Evolutionary conservation across 192 early-diverging fungal species (phyloP).

Genomic region (Pecoramyces ruminantium): DNA sequence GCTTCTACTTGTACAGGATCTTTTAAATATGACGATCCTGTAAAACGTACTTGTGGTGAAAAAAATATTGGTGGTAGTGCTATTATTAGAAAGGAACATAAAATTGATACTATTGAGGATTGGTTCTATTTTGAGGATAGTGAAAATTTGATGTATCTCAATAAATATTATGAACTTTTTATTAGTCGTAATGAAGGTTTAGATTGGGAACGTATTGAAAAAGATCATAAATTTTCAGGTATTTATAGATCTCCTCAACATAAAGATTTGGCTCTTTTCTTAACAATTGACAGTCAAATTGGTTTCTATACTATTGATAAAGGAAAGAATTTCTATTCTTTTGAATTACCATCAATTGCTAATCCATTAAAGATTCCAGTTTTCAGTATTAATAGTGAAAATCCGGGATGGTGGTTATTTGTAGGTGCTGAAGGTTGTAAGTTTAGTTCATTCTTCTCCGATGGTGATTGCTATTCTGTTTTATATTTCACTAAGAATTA

Average conservation of each 20-base stretch:
- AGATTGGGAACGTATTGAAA: not conserved
- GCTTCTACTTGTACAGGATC: slow-evolving; percentile 64
- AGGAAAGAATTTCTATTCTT: not conserved
- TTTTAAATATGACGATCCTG: slow-evolving; percentile 32
- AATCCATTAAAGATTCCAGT: not conserved
- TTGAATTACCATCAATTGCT: not conserved
- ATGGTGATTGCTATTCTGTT: not conserved
- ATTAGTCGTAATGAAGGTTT: not conserved
- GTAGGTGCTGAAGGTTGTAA: not conserved
- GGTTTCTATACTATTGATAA: not conserved
- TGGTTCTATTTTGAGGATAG: not conserved
- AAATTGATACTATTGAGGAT: not conserved
- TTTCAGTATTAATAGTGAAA: not conserved
- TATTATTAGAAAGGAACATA: not conserved
- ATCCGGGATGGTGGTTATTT: not conserved
- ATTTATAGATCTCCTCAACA: not conserved
- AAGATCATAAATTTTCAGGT: not conserved
- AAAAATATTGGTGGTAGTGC: not conserved
- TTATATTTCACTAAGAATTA: not conserved
- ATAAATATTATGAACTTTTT: not conserved
- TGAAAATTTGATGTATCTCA: not conserved
- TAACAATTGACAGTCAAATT: not conserved
- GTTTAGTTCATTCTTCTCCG: not conserved
- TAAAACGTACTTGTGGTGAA: slow-evolving; percentile 53
- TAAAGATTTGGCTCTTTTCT: not conserved